Evolutionary conservation across 495 filamentous ascomycete species (phyloP), one percentile per base, ranked within the genome.

Genomic region (Aspergillus affinis): DNA sequence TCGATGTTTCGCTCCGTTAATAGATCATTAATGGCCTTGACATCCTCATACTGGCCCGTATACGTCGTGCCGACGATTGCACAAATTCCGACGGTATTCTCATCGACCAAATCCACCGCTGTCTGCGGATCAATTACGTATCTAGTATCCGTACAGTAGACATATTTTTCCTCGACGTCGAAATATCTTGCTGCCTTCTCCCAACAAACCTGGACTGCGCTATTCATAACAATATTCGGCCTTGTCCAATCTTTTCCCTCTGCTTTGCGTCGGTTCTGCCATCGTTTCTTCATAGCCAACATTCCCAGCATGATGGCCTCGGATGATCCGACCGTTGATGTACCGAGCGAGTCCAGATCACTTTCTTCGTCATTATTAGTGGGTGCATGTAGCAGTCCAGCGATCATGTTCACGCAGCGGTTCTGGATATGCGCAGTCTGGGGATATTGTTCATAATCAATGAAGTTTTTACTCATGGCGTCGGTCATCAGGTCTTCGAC

Each of bases 51-150:
- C 75, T 97, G 88, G 54, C 92, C 92, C 15, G 92, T 97, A 73
- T 96, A 96, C 1, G 92, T 97, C 1, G 91, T 92, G 13, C 92
- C 92, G 9, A 97, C 73, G 65, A 97, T 96, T 41, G 84, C 81
- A 69, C 92, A 96, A 67, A 97, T 97, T 58, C 92, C 92, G 67
- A 97, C 94, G 10, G 92, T 97, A 73, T 97, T 96, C 81, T 97
- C 92, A 61, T 97, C 92, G 4, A 96, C 83, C n/a, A 95, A 73
- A 54, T 88, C 78, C 27, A 96, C 89, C 0, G 90, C 88, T 77
- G 93, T 76, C 65, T 87, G 76, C 9, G 92, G 92, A 73, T 97
- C 92, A 68, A 97, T 93, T 46, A 94, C 89, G 65, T 85, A 96
- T 60, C 92, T 87, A 6, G 88, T 83, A 17, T 83, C 77, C 0